Evolutionary conservation across 176 grass and related monocot genomes (phyloP), one percentile per base, ranked within the genome.

Genomic region (Oryza glumipatula): DNA sequence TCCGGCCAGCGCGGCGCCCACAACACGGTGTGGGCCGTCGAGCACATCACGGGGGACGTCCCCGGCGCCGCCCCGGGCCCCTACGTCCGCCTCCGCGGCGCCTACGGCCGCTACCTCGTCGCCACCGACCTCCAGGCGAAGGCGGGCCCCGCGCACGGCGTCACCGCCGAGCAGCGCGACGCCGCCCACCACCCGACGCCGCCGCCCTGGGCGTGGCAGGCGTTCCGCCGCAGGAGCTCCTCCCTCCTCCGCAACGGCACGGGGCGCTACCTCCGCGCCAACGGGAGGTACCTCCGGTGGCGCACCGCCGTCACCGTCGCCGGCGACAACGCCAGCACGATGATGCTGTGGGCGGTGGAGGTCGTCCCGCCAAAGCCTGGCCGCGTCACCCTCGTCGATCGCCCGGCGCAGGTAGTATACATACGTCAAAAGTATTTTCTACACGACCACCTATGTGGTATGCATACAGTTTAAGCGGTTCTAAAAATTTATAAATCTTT

Each of bases 1-100:
- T 23, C 78, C 11, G 44, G n/a, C 28, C 88, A 85, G 77, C 77
- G 88, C 7, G 22, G 11, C 30, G 88, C 79, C 3, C 82, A 89
- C 72, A 89, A 89, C 88, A 47, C 72, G 30, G 82, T 89, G 51
- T 89, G 88, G 88, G 72, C 77, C 22, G 82, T 85, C 17, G n/a
- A 89, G 30, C 77, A 30, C 77, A 7, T 61, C 12, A 13, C 14
- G 7, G 82, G 54, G 0, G 58, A 23, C 58, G 52, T 58, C 67
- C 12, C 35, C 5, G 84, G 44, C 16, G 64, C 21, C 8, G 58
- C 21, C 3, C 58, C 19, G 58, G 58, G 84, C 4, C 67, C 51
- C 8, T 79, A 26, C 52, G 41, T 86, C n/a, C 77, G 80, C 39
- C 88, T 89, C 52, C 82, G 77, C 22, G 66, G 88, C 54, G 54